These are phyloP conservation scores for Dactylonectria macrodidyma DNA, from an alignment of 2,329 filamentous ascomycete genomes.

Conservation along the genomic window DNA sequence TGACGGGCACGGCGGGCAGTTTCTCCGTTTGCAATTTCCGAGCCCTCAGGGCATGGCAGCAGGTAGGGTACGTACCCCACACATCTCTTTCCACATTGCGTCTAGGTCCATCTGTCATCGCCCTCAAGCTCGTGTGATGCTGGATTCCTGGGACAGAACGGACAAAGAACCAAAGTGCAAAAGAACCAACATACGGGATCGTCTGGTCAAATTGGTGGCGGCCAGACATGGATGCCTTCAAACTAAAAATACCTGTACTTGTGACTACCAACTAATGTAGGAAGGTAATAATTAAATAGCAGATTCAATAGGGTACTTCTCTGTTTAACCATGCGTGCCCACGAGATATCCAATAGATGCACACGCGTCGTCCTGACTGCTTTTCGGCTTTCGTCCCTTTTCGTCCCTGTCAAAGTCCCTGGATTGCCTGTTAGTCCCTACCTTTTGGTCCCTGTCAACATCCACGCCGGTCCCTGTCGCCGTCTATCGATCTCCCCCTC, in stretches of 20 bases:
- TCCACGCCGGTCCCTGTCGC: background rate
- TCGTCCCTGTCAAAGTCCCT: background rate
- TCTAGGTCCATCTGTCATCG: conserved; percentile 22
- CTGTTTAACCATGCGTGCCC: background rate
- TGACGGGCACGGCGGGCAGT: conserved; percentile 36
- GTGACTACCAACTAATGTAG: background rate
- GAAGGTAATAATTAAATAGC: no score
- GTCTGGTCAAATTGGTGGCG: conserved; percentile 2
- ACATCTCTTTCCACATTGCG: conserved; percentile 1
- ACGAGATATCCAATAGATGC: conserved; percentile 7
- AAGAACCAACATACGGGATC: conserved; percentile 9
- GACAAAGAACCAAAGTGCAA: background rate
- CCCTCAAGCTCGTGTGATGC: conserved; percentile 7
- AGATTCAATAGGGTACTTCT: background rate
- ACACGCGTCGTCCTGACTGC: conserved; percentile 19
- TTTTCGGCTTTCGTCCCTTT: background rate
- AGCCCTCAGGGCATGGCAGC: conserved; percentile 12
- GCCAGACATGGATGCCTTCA: conserved; percentile 12
- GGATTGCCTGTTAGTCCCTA: no score
- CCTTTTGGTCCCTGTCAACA: background rate
- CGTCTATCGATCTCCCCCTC: conserved; percentile 9
- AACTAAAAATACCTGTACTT: conserved; percentile 4
- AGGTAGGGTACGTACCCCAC: conserved; percentile 3
- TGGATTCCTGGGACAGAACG: background rate
- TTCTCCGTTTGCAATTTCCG: conserved; percentile 46